Evolutionary conservation across 2,329 filamentous ascomycete species (phyloP), one percentile per base, ranked within the genome.

Genomic region (Neocatenulostroma microsporum): DNA sequence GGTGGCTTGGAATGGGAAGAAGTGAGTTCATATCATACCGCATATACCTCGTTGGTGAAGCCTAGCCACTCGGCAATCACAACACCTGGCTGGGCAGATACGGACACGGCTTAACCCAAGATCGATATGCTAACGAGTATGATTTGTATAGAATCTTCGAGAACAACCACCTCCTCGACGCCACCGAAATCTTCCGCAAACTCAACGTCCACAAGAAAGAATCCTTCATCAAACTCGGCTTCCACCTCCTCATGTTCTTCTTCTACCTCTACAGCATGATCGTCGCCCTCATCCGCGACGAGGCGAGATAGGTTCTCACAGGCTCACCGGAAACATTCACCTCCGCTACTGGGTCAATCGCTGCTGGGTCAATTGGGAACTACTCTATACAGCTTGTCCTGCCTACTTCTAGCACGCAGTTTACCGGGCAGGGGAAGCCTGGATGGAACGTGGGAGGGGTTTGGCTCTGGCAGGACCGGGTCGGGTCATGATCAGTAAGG

Each of bases 141-240:
- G 28, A n/a, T 20, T 12, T 15, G 17, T 17, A 21, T 53, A 96
- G 91, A 70, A 95, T 98, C 54, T 75, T 93, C 54, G 89, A 96
- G 56, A 96, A 98, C 70, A 85, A 91, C 54, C 91, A 98, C 65
- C 76, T 98, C 33, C 72, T 98, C 46, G 91, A 98, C 64, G 91
- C 91, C 37, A 98, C 91, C 39, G 91, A 98, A 70, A 98, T 98
- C 58, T 98, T 98, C 78, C 80, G 91, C 64, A 98, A 98, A 72
- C 72, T 98, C 45, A 98, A 98, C 55, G 84, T 95, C 34, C 91
- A 98, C 66, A 98, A 98, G 74, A 96, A 94, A 88, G 91, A 98
- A 78, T 96, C 91, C 1, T 98, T 98, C 66, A 81, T 91, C 71
- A 98, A 98, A 72, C 84, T 98, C 28, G 91, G 89, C 39, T 98